Conservation (phyloP, 1,284 basidiomycete species). For the Apiotrichum laibachii region DNA sequence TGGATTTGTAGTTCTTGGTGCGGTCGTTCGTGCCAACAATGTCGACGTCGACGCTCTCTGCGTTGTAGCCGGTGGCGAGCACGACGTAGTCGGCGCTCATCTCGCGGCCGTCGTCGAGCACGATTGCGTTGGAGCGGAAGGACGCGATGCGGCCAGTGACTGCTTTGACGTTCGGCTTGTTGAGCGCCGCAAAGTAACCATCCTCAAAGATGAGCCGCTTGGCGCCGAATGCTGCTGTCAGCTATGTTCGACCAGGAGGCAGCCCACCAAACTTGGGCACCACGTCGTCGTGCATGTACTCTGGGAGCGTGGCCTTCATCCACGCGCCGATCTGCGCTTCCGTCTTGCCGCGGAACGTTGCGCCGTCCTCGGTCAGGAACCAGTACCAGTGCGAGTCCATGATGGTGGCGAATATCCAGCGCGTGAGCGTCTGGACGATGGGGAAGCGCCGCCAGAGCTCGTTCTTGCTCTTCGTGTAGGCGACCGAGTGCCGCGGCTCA, state of each 20-base stretch:
- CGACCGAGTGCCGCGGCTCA: slow-evolving; percentile 9
- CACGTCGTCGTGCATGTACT: not conserved
- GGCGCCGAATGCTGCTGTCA: slow-evolving; percentile 25
- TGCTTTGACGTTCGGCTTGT: slow-evolving; percentile 25
- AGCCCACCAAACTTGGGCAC: slow-evolving; percentile 6
- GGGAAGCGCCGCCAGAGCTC: slow-evolving; percentile 3
- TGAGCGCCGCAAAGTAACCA: slow-evolving; percentile 30
- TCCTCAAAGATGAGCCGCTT: slow-evolving; percentile 31
- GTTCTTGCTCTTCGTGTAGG: slow-evolving; percentile 1
- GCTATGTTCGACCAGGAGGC: not conserved
- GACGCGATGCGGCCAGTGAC: slow-evolving; percentile 14
- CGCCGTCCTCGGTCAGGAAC: slow-evolving; percentile 9
- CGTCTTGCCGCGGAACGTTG: slow-evolving; percentile 1
- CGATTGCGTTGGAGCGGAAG: slow-evolving; percentile 8
- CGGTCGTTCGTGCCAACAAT: not conserved
- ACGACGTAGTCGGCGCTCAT: slow-evolving; percentile 25
- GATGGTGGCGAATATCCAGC: not conserved
- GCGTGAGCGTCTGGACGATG: not conserved
- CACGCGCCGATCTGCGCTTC: slow-evolving; percentile 1
- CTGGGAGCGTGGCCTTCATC: slow-evolving; percentile 4
- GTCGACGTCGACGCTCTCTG: slow-evolving; percentile 4
- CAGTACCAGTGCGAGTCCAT: slow-evolving; percentile 17
- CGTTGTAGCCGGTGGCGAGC: slow-evolving; percentile 17
- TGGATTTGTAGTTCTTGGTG: slow-evolving; percentile 8
- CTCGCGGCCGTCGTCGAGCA: slow-evolving; percentile 22